A percentile compares a stretch with the other conserved stretches of the same genome.
Conservation (phyloP, 1,284 basidiomycete species). For the Trichosporon coremiiforme region DNA sequence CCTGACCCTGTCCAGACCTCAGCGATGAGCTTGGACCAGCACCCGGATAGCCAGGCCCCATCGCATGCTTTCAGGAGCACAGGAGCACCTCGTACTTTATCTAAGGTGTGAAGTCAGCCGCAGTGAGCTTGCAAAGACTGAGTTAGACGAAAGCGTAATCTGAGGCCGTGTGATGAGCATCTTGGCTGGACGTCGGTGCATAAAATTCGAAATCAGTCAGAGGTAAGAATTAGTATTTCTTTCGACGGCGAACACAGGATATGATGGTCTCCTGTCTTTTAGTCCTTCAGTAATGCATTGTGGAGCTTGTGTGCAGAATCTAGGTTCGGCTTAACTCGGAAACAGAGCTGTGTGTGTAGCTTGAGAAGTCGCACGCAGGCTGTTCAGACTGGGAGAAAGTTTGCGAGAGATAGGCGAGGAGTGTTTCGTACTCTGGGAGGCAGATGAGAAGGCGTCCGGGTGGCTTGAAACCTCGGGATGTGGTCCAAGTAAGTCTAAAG, state of each 20-base stretch:
- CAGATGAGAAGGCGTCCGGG: constrained; percentile 7
- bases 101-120: constrained; percentile 11
- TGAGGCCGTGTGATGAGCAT: background rate
- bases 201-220: background rate
- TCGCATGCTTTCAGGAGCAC: no score
- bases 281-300: background rate
- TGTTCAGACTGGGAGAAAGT: background rate
- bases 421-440: background rate
- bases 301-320: background rate
- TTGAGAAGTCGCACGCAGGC: background rate
- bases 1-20: background rate
- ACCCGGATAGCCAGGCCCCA: background rate
- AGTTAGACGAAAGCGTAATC: background rate
- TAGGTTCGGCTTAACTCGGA: background rate
- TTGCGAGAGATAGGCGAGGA: background rate
- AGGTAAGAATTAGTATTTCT: background rate
- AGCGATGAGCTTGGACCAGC: background rate
- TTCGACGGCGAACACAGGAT: background rate
- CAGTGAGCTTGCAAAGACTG: background rate
- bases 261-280: no score
- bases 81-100: background rate
- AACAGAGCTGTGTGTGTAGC: background rate
- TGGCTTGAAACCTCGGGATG: constrained; percentile 14
- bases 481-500: background rate
- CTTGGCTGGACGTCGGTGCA: background rate